A percentile compares a stretch with the other conserved stretches of the same genome.
Evolutionary conservation across 2,329 filamentous ascomycete species (phyloP).

Genomic region (Dendrostoma leiphaemia): DNA sequence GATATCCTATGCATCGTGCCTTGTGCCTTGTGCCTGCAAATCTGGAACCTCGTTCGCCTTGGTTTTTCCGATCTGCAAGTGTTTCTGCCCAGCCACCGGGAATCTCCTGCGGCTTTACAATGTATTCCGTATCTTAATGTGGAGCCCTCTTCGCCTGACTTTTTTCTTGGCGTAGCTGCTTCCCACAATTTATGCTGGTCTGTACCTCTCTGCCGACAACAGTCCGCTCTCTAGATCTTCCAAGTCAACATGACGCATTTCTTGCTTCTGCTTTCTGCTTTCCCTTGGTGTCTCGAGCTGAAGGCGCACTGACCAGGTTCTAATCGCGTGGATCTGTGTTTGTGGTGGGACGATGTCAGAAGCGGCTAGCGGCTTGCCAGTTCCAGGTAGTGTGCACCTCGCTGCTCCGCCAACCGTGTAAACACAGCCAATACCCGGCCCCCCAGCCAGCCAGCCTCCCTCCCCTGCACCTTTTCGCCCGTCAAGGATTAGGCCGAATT

Average conservation of each 20-base stretch:
- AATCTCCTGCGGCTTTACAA: no score
- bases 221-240: no score
- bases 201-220: no score
- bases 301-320: not conserved
- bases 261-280: not conserved
- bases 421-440: slow-evolving; percentile 7
- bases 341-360: not conserved
- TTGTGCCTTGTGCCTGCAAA: no score
- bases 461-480: not conserved
- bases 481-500: slow-evolving; percentile 4
- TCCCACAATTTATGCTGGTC: no score
- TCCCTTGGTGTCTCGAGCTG: not conserved
- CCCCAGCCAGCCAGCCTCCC: not conserved
- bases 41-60: no score
- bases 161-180: no score
- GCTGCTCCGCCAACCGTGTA: slow-evolving; percentile 10
- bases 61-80: no score
- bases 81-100: no score
- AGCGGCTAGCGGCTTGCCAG: not conserved
- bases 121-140: no score
- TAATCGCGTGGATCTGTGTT: no score
- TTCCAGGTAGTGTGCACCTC: not conserved
- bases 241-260: not conserved
- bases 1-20: slow-evolving; percentile 1
- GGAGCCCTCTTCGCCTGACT: no score